Evolutionary conservation across 2,329 filamentous ascomycete species (phyloP).

Genomic region (Thyridium curvatum): DNA sequence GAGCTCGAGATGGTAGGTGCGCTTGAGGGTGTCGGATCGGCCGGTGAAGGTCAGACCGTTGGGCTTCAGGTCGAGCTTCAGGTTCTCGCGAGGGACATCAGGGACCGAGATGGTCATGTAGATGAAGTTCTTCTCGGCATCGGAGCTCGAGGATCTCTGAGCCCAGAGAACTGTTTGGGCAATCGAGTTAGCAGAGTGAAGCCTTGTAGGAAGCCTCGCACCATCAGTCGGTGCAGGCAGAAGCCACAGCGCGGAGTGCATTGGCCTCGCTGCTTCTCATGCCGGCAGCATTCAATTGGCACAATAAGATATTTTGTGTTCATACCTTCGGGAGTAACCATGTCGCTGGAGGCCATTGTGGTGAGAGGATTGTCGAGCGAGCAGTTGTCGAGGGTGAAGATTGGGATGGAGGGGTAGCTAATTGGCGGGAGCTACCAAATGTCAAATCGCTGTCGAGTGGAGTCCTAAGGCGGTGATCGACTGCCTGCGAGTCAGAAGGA

Average conservation of each 20-base stretch:
- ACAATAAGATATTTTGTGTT: too few relatives aligned
- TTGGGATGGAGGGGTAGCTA: too few relatives aligned
- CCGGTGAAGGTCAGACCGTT: slow-evolving; percentile 76
- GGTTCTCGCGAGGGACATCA: slow-evolving; percentile 68
- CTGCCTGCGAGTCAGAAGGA: too few relatives aligned
- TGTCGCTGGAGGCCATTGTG: slow-evolving; percentile 18
- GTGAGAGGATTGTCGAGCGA: slow-evolving; percentile 4
- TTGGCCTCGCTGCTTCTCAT: too few relatives aligned
- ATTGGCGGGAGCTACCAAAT: too few relatives aligned
- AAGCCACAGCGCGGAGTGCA: too few relatives aligned
- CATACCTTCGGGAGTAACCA: slow-evolving; percentile 30
- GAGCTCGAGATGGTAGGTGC: slow-evolving; percentile 77
- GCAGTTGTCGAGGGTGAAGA: too few relatives aligned
- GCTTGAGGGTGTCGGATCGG: slow-evolving; percentile 76
- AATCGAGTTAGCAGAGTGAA: slow-evolving; percentile 2
- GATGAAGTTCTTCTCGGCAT: slow-evolving; percentile 86
- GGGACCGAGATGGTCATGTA: slow-evolving; percentile 87
- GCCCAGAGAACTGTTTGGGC: slow-evolving; percentile 78
- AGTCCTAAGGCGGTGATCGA: too few relatives aligned
- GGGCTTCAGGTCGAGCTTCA: slow-evolving; percentile 80
- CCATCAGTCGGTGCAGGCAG: too few relatives aligned
- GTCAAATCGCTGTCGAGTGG: too few relatives aligned
- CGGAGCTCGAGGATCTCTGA: slow-evolving; percentile 80
- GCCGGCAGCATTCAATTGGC: too few relatives aligned
- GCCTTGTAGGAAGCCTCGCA: too few relatives aligned